Base-by-base conservation (phyloP, 2,329 filamentous ascomycete genomes). In the Colletotrichum phormii region DNA sequence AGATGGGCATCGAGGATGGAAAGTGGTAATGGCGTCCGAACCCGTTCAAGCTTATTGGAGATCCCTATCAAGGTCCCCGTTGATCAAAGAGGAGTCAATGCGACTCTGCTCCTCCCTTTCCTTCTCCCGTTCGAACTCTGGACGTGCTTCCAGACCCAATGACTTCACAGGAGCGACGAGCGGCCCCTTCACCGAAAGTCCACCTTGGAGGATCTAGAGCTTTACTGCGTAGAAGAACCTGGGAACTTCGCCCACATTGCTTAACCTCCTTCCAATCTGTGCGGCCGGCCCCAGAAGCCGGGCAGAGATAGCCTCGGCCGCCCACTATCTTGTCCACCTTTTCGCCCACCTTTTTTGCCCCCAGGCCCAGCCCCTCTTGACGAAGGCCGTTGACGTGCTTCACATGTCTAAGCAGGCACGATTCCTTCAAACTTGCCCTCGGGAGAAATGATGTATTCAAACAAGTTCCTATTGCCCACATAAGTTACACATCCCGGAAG, bases 1-100 rank as follows among this genome's bases (percentile, higher is more conserved):
- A 60, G 46, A 55, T 33, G 7, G 22, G 11, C 18, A 24, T 64
- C 65, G 29, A 70, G 29, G 60, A 61, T 46, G 66, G 70, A 64
- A 69, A 63, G 64, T 72, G 64, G 64, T 59, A 68, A 63, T 24
- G 69, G 37, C 31, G 35, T 64, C 65, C 70, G 15, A n/a, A 72
- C 18, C 22, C 9, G 66, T 55, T 55, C 65, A 72, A 64, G 54
- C 54, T 61, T 64, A 37, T 35, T 49, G 65, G 26, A 35, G 54
- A 71, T 71, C 54, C 7, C 26, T 18, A 53, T 53, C 22, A 59
- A 33, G 22, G 54, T 59, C 46, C 46, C 35, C 54, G 37, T 58
- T 55, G 57, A 70, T 64, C 59, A 33, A 60, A 49, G 29, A 62
- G 65, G 59, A 42, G 70, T 53, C 42, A 31, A 60, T 53, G 59